These are phyloP conservation scores for Exophiala xenobiotica DNA, from an alignment of 2,329 filamentous ascomycete species.

Conservation along the genomic window DNA sequence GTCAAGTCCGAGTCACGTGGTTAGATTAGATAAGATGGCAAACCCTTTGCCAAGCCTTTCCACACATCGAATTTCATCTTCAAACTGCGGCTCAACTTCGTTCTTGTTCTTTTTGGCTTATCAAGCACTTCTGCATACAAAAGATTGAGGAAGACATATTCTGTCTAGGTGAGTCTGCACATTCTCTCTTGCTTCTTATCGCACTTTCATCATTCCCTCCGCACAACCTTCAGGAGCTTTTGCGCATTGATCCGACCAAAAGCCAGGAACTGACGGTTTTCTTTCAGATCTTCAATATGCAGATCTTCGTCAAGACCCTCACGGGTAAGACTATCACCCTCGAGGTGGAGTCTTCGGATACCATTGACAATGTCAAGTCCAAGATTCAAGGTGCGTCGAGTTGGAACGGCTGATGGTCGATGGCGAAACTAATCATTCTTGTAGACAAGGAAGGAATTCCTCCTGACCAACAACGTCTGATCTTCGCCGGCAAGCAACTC, in stretches of 20 bases:
- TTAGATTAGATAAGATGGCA: slow-evolving; percentile 11
- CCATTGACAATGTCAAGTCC: slow-evolving; percentile 99
- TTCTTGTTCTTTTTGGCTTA: slow-evolving; percentile 7
- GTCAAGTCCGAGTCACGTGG: too few relatives aligned
- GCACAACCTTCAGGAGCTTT: neutral
- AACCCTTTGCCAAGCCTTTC: neutral
- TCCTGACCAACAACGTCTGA: slow-evolving; percentile 97
- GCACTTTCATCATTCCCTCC: neutral
- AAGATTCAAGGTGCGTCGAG: slow-evolving; percentile 69
- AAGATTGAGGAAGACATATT: slow-evolving; percentile 62
- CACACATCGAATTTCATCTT: slow-evolving; percentile 3
- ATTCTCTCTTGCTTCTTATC: neutral
- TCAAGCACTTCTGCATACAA: slow-evolving; percentile 26
- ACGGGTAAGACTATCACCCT: slow-evolving; percentile 99
- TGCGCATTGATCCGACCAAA: neutral
- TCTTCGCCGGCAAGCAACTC: slow-evolving; percentile 99
- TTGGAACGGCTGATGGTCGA: neutral
- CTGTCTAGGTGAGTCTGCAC: slow-evolving; percentile 55
- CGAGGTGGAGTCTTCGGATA: slow-evolving; percentile 99
- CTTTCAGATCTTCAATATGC: slow-evolving; percentile 46
- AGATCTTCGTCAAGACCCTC: slow-evolving; percentile 64
- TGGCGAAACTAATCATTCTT: slow-evolving; percentile 5
- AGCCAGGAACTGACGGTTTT: slow-evolving; percentile 15
- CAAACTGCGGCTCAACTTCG: neutral
- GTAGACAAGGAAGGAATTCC: slow-evolving; percentile 99